Evolutionary conservation across 2,329 filamentous ascomycete species (phyloP).

Genomic region (Monilinia laxa): DNA sequence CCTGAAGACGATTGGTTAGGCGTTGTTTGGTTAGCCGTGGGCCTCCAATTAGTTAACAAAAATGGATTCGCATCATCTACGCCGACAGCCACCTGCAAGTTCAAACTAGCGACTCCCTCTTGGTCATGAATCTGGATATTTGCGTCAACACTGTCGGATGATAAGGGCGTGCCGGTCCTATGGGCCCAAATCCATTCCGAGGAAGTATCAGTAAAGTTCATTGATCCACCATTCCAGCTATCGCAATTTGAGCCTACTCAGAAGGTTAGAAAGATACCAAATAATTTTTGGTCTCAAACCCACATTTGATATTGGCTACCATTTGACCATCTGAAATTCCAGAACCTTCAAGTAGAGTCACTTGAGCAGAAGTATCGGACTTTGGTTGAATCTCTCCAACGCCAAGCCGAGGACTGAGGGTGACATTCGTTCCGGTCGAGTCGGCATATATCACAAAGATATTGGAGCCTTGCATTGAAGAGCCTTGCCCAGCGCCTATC

Average conservation of each 20-base stretch:
- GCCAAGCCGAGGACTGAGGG: conserved; percentile 53
- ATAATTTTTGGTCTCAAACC: conserved; percentile 24
- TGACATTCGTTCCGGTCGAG: conserved; percentile 53
- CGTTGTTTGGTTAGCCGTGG: too few species aligned
- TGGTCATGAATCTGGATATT: conserved; percentile 48
- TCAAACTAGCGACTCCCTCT: conserved; percentile 46
- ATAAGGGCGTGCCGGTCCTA: conserved; percentile 47
- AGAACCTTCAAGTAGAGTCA: conserved; percentile 53
- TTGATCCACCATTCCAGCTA: conserved; percentile 52
- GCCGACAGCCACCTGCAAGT: conserved; percentile 51
- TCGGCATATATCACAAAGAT: conserved; percentile 61
- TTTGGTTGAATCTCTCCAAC: conserved; percentile 47
- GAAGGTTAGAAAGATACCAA: conserved; percentile 17
- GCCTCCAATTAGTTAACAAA: background rate
- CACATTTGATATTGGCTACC: conserved; percentile 57
- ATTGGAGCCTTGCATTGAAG: conserved; percentile 53
- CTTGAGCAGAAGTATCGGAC: conserved; percentile 45
- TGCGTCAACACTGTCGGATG: conserved; percentile 47
- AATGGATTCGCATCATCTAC: conserved; percentile 42
- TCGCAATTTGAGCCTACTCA: conserved; percentile 50
- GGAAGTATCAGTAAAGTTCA: conserved; percentile 47
- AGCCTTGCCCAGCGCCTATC: conserved; percentile 57
- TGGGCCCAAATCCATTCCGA: conserved; percentile 54
- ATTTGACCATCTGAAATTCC: conserved; percentile 53
- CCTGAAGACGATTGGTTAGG: conserved; percentile 5